Evolutionary conservation across 257 asterid species (phyloP).

Genomic region (Nicotiana tomentosiformis): DNA sequence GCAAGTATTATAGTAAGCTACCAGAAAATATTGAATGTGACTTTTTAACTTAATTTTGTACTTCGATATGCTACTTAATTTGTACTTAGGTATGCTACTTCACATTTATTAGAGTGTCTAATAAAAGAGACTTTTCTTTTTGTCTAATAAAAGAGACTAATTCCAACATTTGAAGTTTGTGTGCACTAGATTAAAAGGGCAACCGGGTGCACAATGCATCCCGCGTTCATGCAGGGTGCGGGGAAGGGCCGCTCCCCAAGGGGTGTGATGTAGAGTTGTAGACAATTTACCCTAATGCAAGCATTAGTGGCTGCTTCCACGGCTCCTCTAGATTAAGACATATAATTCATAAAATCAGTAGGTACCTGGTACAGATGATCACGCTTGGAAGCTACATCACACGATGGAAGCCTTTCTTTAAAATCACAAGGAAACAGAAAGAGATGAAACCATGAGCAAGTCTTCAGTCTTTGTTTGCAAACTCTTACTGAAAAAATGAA

Average conservation of each 20-base stretch:
- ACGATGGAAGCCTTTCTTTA: conserved; percentile 60
- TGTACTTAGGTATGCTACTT: not conserved
- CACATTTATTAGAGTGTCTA: not conserved
- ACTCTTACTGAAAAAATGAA: not conserved
- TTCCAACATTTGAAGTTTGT: not conserved
- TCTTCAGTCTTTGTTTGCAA: not conserved
- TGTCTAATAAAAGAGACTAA: not conserved
- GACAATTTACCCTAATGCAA: no score
- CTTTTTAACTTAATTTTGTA: not conserved
- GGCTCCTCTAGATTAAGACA: not conserved
- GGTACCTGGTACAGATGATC: conserved; percentile 89
- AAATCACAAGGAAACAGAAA: conserved; percentile 16
- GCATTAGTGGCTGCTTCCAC: no score
- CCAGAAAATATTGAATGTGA: not conserved
- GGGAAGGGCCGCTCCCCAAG: no score
- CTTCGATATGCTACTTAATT: not conserved
- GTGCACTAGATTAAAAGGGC: not conserved
- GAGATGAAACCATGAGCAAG: not conserved
- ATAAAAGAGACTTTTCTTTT: not conserved
- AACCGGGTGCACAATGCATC: no score
- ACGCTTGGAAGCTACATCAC: conserved; percentile 78
- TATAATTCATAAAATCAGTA: not conserved
- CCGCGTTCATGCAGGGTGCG: no score
- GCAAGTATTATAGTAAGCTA: not conserved
- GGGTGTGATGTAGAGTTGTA: no score